phyloP scores from a whole-genome alignment of 1,284 basidiomycete genomes.

The Xerocomus tenax region DNA sequence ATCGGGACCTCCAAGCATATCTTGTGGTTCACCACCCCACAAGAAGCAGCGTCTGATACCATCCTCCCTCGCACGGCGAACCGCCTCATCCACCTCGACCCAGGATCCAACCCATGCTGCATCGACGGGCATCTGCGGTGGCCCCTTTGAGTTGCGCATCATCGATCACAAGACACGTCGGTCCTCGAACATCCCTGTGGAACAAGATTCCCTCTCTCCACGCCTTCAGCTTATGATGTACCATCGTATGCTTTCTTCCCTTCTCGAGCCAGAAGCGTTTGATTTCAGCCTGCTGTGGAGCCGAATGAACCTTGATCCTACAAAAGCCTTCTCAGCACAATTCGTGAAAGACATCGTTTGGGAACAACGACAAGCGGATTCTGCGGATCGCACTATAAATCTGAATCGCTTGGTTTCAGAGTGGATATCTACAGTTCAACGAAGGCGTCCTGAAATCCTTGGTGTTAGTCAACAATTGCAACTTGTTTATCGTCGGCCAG shows the following conservation, averaged over 20 bases:
- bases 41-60: constrained; percentile 16
- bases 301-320: constrained; percentile 41
- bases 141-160: constrained; percentile 40
- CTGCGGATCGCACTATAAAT: constrained; percentile 12
- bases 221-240: constrained; percentile 83
- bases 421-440: constrained; percentile 28
- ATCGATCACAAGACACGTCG: constrained; percentile 74
- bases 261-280: constrained; percentile 41
- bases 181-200: constrained; percentile 45
- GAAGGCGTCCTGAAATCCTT: constrained; percentile 2
- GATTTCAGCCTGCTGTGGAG: constrained; percentile 53
- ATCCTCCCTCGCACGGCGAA: not conserved
- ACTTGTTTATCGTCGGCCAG: constrained; percentile 25
- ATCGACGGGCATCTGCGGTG: not conserved
- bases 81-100: not conserved
- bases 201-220: constrained; percentile 55
- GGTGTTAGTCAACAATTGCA: constrained; percentile 24
- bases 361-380: constrained; percentile 31
- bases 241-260: constrained; percentile 55
- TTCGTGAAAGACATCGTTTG: constrained; percentile 50
- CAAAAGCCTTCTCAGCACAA: constrained; percentile 41
- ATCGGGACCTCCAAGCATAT: not conserved
- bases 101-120: constrained; percentile 5
- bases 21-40: constrained; percentile 7
- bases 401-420: constrained; percentile 29